phyloP scores from a whole-genome alignment of 495 filamentous ascomycete genomes.

The Talaromyces borbonicus region DNA sequence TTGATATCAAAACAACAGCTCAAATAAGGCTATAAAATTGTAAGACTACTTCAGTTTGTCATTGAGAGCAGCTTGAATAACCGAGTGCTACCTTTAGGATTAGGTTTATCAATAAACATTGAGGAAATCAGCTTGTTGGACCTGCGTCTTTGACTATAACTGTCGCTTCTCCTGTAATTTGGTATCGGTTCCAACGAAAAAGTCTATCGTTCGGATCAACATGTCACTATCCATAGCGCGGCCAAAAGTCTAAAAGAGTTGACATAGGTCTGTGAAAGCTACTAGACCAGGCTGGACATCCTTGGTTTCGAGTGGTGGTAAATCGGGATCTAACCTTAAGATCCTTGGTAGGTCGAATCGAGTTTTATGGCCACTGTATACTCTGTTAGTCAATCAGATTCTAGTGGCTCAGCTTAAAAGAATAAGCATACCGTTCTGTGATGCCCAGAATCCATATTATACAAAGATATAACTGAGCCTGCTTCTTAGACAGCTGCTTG shows the following conservation, averaged over 20 bases:
- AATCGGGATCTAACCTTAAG: slow-evolving; percentile 1
- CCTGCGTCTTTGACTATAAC: slow-evolving; percentile 2
- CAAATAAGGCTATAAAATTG: no score
- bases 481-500: slow-evolving; percentile 1
- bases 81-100: no score
- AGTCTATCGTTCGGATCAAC: background rate
- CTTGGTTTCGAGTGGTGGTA: slow-evolving; percentile 5
- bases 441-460: slow-evolving; percentile 7
- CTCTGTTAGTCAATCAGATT: background rate
- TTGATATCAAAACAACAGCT: no score
- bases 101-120: no score
- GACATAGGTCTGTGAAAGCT: slow-evolving; percentile 7
- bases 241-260: slow-evolving; percentile 5
- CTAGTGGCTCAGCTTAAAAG: background rate
- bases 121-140: slow-evolving; percentile 37
- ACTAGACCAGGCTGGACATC: slow-evolving; percentile 5
- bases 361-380: slow-evolving; percentile 6
- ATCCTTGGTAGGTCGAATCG: slow-evolving; percentile 7
- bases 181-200: background rate
- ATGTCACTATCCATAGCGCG: slow-evolving; percentile 7
- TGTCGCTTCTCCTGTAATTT: slow-evolving; percentile 1
- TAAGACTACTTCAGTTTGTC: no score
- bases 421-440: slow-evolving; percentile 3
- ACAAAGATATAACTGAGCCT: slow-evolving; percentile 5
- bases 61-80: no score